Evolutionary conservation across 1,284 basidiomycete genomes (phyloP).

Genomic region (Mrakiaceae sp.): DNA sequence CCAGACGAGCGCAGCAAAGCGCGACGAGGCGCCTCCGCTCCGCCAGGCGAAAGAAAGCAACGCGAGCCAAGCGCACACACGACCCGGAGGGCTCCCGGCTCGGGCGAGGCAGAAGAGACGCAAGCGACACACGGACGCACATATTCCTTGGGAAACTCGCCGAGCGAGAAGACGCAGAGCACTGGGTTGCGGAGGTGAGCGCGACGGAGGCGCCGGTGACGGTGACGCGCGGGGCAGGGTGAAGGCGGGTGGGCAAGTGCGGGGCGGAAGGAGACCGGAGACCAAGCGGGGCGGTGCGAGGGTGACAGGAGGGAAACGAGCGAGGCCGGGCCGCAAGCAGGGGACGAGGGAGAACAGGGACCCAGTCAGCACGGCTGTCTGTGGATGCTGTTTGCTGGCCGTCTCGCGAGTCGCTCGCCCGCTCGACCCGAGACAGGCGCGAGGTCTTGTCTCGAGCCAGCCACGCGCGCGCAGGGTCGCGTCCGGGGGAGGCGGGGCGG

Average conservation of each 20-base stretch:
- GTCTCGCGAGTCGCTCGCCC: no score
- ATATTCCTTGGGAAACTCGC: conserved; percentile 95
- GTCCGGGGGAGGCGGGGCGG: neutral
- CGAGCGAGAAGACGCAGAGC: conserved; percentile 80
- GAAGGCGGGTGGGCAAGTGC: conserved; percentile 23
- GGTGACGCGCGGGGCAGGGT: neutral
- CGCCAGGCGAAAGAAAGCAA: no score
- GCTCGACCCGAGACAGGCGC: no score
- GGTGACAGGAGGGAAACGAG: conserved; percentile 17
- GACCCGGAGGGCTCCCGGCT: no score
- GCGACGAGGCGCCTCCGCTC: no score
- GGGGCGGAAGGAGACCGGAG: conserved; percentile 1
- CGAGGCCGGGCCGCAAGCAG: neutral
- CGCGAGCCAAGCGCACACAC: no score
- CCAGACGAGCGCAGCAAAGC: no score
- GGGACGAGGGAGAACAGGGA: no score
- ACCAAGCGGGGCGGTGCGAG: neutral
- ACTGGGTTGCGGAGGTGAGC: conserved; percentile 26
- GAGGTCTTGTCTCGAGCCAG: no score
- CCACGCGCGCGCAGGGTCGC: neutral
- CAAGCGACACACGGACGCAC: conserved; percentile 33
- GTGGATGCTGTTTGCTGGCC: no score
- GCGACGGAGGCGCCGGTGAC: neutral
- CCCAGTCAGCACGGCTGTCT: no score
- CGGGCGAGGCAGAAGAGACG: no score